Conservation (phyloP, 306 rosid species). For the Vigna nakashimae region DNA sequence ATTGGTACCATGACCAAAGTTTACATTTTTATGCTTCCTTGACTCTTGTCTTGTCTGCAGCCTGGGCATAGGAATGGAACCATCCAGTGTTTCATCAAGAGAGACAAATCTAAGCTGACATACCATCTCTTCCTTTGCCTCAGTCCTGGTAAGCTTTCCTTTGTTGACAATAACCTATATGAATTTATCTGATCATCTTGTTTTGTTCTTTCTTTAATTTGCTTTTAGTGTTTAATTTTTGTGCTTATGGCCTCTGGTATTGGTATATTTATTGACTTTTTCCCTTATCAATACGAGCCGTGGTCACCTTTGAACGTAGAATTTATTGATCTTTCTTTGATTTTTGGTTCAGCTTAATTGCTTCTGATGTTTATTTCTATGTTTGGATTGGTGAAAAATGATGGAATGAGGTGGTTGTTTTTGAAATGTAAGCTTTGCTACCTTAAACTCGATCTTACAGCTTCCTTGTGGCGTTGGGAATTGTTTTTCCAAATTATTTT, state of each 20-base stretch:
- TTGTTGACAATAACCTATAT: slow-evolving; percentile 8
- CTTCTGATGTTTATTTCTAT: not conserved
- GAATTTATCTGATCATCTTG: not conserved
- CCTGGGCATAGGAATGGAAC: slow-evolving; percentile 90
- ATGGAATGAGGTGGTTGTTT: not conserved
- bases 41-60: slow-evolving; percentile 52
- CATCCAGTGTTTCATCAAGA: slow-evolving; percentile 92
- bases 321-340: not conserved
- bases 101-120: slow-evolving; percentile 87
- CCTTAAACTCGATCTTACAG: not conserved
- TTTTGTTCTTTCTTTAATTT: slow-evolving; percentile 7
- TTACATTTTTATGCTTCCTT: slow-evolving; percentile 10
- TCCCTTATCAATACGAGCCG: not conserved
- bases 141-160: slow-evolving; percentile 74
- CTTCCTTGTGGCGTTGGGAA: slow-evolving; percentile 4
- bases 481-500: not conserved
- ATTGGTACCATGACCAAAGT: not conserved
- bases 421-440: slow-evolving; percentile 3
- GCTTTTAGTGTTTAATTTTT: not conserved
- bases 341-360: slow-evolving; percentile 24
- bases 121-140: slow-evolving; percentile 94
- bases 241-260: not conserved
- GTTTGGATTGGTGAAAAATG: not conserved
- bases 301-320: not conserved
- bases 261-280: not conserved